Conservation (phyloP, 116 monocot species). For the Iris pallida region DNA sequence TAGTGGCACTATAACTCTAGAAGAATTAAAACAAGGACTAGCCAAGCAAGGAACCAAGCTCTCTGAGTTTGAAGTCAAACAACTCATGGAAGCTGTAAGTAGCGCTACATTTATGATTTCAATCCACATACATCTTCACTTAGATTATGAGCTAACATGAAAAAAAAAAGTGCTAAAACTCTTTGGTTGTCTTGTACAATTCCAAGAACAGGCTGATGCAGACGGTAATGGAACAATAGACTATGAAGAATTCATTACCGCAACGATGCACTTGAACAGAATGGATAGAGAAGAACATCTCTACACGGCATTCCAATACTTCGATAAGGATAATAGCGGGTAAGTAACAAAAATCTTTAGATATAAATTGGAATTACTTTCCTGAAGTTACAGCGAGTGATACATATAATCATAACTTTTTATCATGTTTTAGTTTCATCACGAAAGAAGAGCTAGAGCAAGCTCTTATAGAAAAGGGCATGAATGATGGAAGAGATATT, state of each 20-base stretch:
- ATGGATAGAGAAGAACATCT: slow-evolving; percentile 95
- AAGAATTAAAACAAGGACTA: slow-evolving; percentile 80
- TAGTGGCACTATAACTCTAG: slow-evolving; percentile 85
- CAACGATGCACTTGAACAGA: slow-evolving; percentile 89
- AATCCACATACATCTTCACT: background rate
- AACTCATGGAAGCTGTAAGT: slow-evolving; percentile 85
- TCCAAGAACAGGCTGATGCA: slow-evolving; percentile 63
- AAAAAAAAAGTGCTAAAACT: no score
- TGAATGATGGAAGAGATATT: slow-evolving; percentile 71
- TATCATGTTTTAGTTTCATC: slow-evolving; percentile 46
- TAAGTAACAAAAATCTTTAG: slow-evolving; percentile 13
- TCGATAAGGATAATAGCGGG: slow-evolving; percentile 99
- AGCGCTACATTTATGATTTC: no score
- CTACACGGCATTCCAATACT: slow-evolving; percentile 85
- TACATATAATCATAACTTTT: no score
- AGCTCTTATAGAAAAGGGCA: slow-evolving; percentile 72
- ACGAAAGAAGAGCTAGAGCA: slow-evolving; percentile 98
- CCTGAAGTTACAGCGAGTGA: no score
- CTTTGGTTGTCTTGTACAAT: background rate
- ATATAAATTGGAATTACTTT: no score
- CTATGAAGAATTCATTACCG: slow-evolving; percentile 95
- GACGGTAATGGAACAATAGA: slow-evolving; percentile 96
- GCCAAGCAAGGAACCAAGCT: slow-evolving; percentile 89
- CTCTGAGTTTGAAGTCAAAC: slow-evolving; percentile 67
- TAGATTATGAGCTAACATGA: background rate